phyloP scores from a whole-genome alignment of 169 alveolate species.

The Besnoitia besnoiti region DNA sequence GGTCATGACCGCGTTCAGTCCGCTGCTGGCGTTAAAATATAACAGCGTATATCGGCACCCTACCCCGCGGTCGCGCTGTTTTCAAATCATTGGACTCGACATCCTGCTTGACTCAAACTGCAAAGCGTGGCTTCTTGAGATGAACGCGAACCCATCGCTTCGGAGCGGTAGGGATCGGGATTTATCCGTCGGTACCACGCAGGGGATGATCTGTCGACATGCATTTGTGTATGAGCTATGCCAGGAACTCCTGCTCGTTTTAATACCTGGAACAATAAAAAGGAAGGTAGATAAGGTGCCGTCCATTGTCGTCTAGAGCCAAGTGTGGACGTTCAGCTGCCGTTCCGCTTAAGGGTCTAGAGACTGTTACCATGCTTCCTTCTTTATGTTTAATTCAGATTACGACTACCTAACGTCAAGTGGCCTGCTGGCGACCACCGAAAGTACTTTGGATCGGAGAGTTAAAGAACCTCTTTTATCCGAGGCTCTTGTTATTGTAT shows the following conservation, averaged over 20 bases:
- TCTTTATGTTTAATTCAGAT: not conserved
- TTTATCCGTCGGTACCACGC: too few relatives aligned
- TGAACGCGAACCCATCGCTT: constrained; percentile 91
- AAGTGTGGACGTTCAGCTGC: too few relatives aligned
- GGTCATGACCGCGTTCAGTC: constrained; percentile 80
- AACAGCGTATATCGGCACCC: not conserved
- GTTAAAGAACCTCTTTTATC: constrained; percentile 84
- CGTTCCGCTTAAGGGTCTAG: too few relatives aligned
- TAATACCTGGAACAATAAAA: too few relatives aligned
- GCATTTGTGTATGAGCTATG: not conserved
- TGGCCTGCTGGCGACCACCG: constrained; percentile 37
- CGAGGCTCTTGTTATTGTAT: constrained; percentile 80
- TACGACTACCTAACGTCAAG: not conserved
- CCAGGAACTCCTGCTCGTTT: too few relatives aligned
- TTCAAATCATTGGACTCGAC: constrained; percentile 93
- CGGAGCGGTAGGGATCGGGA: constrained; percentile 65
- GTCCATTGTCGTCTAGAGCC: not conserved
- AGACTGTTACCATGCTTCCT: too few relatives aligned
- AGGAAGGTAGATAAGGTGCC: too few relatives aligned
- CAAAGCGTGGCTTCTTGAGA: constrained; percentile 95
- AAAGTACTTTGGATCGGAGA: constrained; percentile 84
- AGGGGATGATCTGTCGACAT: not conserved
- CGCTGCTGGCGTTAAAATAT: constrained; percentile 73
- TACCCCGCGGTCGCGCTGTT: constrained; percentile 72
- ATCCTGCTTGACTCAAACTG: constrained; percentile 88